phyloP scores from a whole-genome alignment of 345 rosid genomes.

The Lepidium sativum region DNA sequence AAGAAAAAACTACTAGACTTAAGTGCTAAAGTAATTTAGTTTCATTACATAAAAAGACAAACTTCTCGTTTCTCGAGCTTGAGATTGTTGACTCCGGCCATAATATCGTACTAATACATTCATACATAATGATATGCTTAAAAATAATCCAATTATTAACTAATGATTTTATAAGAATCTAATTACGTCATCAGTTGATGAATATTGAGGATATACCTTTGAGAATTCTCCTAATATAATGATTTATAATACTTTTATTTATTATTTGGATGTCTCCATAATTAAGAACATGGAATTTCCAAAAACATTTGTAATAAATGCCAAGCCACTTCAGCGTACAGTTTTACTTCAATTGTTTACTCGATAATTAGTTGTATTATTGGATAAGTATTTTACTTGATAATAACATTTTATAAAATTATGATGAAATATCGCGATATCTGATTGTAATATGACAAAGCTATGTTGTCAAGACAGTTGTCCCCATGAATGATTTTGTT shows the following conservation, averaged over 20 bases:
- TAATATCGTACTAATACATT: neutral
- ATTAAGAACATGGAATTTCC: slow-evolving; percentile 1
- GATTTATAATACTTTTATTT: neutral
- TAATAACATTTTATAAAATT: neutral
- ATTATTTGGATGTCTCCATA: slow-evolving; percentile 20
- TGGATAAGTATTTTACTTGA: neutral
- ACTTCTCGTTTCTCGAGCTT: slow-evolving; percentile 4
- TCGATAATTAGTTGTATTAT: neutral
- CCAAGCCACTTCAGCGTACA: slow-evolving; percentile 4
- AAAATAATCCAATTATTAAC: neutral
- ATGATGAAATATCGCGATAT: neutral
- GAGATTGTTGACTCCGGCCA: slow-evolving; percentile 9
- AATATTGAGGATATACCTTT: slow-evolving; percentile 22
- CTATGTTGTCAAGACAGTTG: slow-evolving; percentile 20
- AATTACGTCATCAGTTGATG: slow-evolving; percentile 3
- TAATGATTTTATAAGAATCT: slow-evolving; percentile 14
- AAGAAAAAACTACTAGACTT: too few species aligned
- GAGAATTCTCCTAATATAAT: neutral
- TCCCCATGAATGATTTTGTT: neutral
- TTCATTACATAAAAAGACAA: too few species aligned
- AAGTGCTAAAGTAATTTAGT: too few species aligned
- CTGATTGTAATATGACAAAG: slow-evolving; percentile 13
- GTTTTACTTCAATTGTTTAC: neutral
- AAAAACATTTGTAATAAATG: slow-evolving; percentile 1
- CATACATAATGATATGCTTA: neutral